Evolutionary conservation across 805 yeast genomes (phyloP), one percentile per base, ranked within the genome.

Genomic region (Pichia phayaonensis): DNA sequence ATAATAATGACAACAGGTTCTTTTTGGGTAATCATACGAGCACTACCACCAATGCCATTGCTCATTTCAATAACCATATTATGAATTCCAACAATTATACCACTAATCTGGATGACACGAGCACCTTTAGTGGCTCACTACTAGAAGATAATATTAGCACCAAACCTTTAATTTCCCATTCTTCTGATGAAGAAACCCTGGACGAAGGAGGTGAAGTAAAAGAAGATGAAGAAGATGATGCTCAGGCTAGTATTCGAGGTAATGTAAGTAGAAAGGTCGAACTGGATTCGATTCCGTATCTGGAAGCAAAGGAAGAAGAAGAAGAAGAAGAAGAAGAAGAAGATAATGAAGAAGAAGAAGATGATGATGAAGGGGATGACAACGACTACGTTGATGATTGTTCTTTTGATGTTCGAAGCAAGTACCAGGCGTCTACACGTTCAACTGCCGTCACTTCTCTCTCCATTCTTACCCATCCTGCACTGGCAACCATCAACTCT

Each of bases 161-260:
- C 2, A 69, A 61, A 23, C 78, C 79, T 0, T 59, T 75, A 39
- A 67, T 73, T 52, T 74, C 77, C 39, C 60, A 73, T 11, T 60
- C 54, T 4, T 60, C 54, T 3, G 54, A 54, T 13, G 7, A 15
- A n/a, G 34, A 6, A 18, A n/a, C n/a, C n/a, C n/a, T n/a, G n/a
- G n/a, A 34, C 3, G 23, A 36, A n/a, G 45, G 40, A 2, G 31
- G 41, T 6, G 26, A 44, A n/a, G 41, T 44, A 27, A 41, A 40
- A 10, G 38, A 24, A 8, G 50, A 48, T n/a, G 11, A 23, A 18
- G 22, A 18, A 4, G 40, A 10, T 39, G 23, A 39, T 39, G 40
- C 20, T 39, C 22, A 39, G 20, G 23, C 40, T 5, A 34, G 38
- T n/a, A 34, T 34, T 6, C 18, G n/a, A 34, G 38, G 38, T 34